Percentiles rank a stretch among this genome's conserved stretches.
These are phyloP conservation scores for Millerozyma acaciae DNA, from an alignment of 805 yeast species.

Conservation along the genomic window DNA sequence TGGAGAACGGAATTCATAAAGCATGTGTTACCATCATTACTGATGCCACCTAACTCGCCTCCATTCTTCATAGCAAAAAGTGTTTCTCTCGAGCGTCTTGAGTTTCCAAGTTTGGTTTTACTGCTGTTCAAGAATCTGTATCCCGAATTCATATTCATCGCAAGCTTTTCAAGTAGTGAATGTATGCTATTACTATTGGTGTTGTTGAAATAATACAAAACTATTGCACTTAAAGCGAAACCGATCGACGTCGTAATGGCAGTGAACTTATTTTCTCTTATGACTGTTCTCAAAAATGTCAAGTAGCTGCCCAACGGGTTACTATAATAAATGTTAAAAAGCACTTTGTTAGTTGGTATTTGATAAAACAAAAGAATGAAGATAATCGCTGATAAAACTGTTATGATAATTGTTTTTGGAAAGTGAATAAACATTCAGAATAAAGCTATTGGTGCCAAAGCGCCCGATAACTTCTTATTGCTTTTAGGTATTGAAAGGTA, in stretches of 20 bases:
- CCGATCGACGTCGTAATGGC: slow-evolving; percentile 11
- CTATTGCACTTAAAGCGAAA: slow-evolving; percentile 3
- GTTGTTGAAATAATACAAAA: slow-evolving; percentile 5
- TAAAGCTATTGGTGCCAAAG: too few relatives aligned
- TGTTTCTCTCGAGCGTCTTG: slow-evolving; percentile 21
- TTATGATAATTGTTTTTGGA: slow-evolving; percentile 4
- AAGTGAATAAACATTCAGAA: too few relatives aligned
- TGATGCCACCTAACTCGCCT: slow-evolving; percentile 78
- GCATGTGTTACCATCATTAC: slow-evolving; percentile 91
- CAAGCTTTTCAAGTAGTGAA: slow-evolving; percentile 7
- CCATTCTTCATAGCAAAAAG: slow-evolving; percentile 53
- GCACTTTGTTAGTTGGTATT: not conserved
- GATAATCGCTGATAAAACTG: slow-evolving; percentile 1
- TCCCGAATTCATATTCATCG: slow-evolving; percentile 13
- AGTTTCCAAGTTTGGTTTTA: slow-evolving; percentile 10
- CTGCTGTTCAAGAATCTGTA: slow-evolving; percentile 9
- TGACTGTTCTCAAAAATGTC: not conserved
- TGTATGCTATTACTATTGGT: too few relatives aligned
- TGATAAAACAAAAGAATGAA: slow-evolving; percentile 3
- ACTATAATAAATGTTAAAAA: not conserved
- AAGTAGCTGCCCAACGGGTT: slow-evolving; percentile 1
- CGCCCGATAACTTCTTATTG: too few relatives aligned
- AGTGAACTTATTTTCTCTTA: slow-evolving; percentile 4
- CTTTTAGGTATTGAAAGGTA: too few relatives aligned
- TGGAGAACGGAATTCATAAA: slow-evolving; percentile 92